A percentile compares a stretch with the other conserved stretches of the same genome.
Evolutionary conservation across 495 filamentous ascomycete genomes (phyloP).

Genomic region (Penicillium coffeae): DNA sequence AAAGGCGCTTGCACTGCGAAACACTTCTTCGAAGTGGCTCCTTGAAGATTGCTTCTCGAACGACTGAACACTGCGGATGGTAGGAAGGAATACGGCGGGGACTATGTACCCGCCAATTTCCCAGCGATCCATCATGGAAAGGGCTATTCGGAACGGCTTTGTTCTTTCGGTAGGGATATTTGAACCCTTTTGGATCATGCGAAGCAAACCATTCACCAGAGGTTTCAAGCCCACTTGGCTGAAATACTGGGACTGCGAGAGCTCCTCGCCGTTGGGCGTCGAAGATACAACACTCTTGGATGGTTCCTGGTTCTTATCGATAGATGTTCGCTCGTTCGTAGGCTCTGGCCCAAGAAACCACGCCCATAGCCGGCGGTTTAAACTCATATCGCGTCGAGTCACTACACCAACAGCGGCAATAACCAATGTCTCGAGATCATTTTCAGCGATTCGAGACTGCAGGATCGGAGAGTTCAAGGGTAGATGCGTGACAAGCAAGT

Average conservation of each 20-base stretch:
- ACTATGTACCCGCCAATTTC: slow-evolving; percentile 90
- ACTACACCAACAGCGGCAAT: slow-evolving; percentile 82
- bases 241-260: slow-evolving; percentile 65
- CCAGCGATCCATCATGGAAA: slow-evolving; percentile 97
- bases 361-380: slow-evolving; percentile 92
- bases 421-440: slow-evolving; percentile 76
- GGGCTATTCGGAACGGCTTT: slow-evolving; percentile 83
- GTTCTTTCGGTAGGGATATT: slow-evolving; percentile 64
- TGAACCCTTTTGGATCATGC: slow-evolving; percentile 62
- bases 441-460: slow-evolving; percentile 62
- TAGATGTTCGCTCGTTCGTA: slow-evolving; percentile 33
- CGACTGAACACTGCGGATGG: slow-evolving; percentile 69
- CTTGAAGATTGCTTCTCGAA: slow-evolving; percentile 62
- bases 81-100: slow-evolving; percentile 79
- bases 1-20: slow-evolving; percentile 88
- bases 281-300: slow-evolving; percentile 43
- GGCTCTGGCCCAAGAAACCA: slow-evolving; percentile 90
- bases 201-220: slow-evolving; percentile 68
- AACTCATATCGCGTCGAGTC: slow-evolving; percentile 85
- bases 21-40: slow-evolving; percentile 75
- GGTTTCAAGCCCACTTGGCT: slow-evolving; percentile 69
- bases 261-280: slow-evolving; percentile 39
- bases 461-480: slow-evolving; percentile 84
- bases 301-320: slow-evolving; percentile 47
- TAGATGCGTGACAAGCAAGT: slow-evolving; percentile 85